Percentiles rank a stretch among this genome's conserved stretches.
phyloP scores from a whole-genome alignment of 495 filamentous ascomycete species.

The Lophium mytilinum region DNA sequence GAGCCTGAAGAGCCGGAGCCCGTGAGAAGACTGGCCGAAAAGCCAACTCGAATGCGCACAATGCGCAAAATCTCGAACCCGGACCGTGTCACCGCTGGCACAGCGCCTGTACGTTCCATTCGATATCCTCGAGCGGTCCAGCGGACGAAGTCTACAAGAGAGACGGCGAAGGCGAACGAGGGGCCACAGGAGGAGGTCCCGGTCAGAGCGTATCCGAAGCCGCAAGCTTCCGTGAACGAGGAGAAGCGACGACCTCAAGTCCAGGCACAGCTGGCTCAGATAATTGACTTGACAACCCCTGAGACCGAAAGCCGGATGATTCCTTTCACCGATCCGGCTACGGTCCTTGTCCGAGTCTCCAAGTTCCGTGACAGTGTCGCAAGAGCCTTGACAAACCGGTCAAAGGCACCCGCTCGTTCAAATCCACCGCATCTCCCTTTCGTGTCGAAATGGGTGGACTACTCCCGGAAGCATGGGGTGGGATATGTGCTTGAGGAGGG shows the following conservation, averaged over 20 bases:
- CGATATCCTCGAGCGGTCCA: conserved; percentile 7
- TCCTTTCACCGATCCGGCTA: conserved; percentile 26
- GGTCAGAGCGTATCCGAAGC: neutral
- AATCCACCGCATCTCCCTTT: conserved; percentile 27
- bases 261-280: too few species aligned
- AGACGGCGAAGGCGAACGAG: conserved; percentile 5
- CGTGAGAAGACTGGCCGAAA: conserved; percentile 8
- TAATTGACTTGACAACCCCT: neutral
- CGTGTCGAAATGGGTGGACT: conserved; percentile 37
- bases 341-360: conserved; percentile 27
- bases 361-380: conserved; percentile 31
- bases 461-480: conserved; percentile 34
- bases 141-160: conserved; percentile 10
- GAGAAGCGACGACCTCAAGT: neutral
- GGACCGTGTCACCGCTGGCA: conserved; percentile 15
- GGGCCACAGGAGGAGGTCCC: neutral
- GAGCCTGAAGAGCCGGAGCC: conserved; percentile 20
- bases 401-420: neutral
- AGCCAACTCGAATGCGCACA: conserved; percentile 20
- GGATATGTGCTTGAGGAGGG: conserved; percentile 36
- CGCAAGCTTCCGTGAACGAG: neutral
- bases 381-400: conserved; percentile 24
- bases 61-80: conserved; percentile 23
- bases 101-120: conserved; percentile 14
- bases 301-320: neutral